These are phyloP conservation scores for Aspergillus incahuasiensis DNA, from an alignment of 495 filamentous ascomycete species.

Conservation along the genomic window DNA sequence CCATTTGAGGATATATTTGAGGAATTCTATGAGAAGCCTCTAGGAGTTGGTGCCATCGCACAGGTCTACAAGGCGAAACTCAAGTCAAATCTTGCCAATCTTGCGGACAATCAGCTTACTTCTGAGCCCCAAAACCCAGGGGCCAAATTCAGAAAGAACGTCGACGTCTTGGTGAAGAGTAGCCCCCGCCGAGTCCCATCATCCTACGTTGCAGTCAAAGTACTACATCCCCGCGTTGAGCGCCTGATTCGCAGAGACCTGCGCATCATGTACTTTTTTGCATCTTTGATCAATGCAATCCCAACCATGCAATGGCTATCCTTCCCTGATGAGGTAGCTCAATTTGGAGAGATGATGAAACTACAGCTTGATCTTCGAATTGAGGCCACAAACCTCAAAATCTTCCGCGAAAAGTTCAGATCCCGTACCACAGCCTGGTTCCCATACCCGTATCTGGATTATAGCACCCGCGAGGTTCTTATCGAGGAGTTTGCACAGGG, in stretches of 20 bases:
- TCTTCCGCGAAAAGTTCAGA: conserved; percentile 89
- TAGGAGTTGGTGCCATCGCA: conserved; percentile 95
- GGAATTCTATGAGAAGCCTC: conserved; percentile 84
- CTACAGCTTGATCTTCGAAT: conserved; percentile 94
- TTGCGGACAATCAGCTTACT: conserved; percentile 51
- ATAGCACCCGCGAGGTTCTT: conserved; percentile 85
- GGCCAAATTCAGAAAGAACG: conserved; percentile 68
- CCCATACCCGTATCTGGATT: conserved; percentile 86
- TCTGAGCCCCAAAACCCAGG: conserved; percentile 51
- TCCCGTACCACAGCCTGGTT: conserved; percentile 90
- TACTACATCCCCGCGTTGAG: conserved; percentile 89
- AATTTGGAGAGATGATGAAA: conserved; percentile 99
- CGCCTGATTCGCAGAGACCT: conserved; percentile 83
- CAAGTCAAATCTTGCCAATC: conserved; percentile 68
- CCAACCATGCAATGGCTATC: conserved; percentile 98
- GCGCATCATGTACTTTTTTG: conserved; percentile 92
- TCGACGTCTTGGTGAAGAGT: conserved; percentile 81
- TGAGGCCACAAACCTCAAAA: conserved; percentile 81
- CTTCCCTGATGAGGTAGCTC: conserved; percentile 85
- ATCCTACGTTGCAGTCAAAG: conserved; percentile 92
- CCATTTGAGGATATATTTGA: conserved; percentile 91
- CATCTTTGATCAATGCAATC: conserved; percentile 73
- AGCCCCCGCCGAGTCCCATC: conserved; percentile 82
- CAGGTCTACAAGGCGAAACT: conserved; percentile 97
- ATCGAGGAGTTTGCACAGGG: conserved; percentile 96